These are phyloP conservation scores for Alloteropsis semialata DNA, from an alignment of 176 grass and related monocot species.

Conservation along the genomic window DNA sequence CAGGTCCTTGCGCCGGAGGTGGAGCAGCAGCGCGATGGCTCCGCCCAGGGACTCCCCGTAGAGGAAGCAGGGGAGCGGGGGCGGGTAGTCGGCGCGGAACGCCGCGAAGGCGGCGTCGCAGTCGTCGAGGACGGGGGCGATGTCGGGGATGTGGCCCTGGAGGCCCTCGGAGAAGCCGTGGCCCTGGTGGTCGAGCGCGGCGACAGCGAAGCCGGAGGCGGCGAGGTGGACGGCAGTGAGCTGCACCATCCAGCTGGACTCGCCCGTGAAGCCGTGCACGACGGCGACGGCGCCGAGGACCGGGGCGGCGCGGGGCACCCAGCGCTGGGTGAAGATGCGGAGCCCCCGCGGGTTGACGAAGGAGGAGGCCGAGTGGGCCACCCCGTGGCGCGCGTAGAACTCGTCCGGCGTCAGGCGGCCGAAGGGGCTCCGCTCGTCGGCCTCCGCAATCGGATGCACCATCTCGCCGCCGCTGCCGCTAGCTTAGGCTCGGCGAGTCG, in stretches of 20 bases:
- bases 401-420: conserved; percentile 46
- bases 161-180: conserved; percentile 90
- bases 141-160: conserved; percentile 59
- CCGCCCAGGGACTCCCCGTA: conserved; percentile 88
- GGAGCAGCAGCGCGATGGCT: conserved; percentile 72
- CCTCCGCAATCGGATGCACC: conserved; percentile 76
- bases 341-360: conserved; percentile 72
- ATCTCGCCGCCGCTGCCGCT: not conserved
- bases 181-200: conserved; percentile 80
- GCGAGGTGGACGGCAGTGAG: conserved; percentile 78
- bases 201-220: conserved; percentile 70
- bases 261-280: conserved; percentile 79
- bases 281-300: conserved; percentile 58
- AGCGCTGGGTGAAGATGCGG: conserved; percentile 80
- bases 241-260: conserved; percentile 71
- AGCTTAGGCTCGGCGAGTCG: not conserved
- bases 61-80: conserved; percentile 74
- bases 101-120: conserved; percentile 76
- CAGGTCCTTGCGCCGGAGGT: conserved; percentile 47
- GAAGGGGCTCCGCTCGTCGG: conserved; percentile 72
- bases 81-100: conserved; percentile 71
- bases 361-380: conserved; percentile 63
- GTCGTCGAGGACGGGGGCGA: conserved; percentile 66
- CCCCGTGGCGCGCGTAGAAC: conserved; percentile 74
- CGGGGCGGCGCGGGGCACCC: conserved; percentile 30